Base-by-base conservation (phyloP, 164 flowering plant genomes). In the Stephania japonica region DNA sequence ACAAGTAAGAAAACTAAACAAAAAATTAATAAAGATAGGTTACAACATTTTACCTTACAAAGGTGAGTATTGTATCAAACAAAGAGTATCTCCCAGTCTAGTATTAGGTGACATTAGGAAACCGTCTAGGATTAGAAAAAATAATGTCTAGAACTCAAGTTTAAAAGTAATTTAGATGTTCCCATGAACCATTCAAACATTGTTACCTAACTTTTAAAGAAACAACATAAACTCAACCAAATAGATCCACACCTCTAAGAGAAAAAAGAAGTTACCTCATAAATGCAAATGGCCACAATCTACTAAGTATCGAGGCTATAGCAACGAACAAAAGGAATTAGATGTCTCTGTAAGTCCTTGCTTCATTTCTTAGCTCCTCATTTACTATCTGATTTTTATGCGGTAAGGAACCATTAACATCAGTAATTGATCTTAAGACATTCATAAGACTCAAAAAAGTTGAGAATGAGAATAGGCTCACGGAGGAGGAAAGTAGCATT, bases 321-420 rank as follows among this genome's bases (percentile, higher is more conserved):
- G 80, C 93, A 96, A 78, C 93, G 98, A 77, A 96, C 94, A 82
- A 96, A 93, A 67, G 99, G 99, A 97, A 96, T 91, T 78, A 96
- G 76, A 82, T 81, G 79, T 93, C 99, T 74, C 88, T 85, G 75
- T 96, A 96, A 38, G 97, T 91, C 56, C 76, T 86, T 71, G 97
- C 97, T 79, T 96, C 99, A 53, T 86, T 90, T 98, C 98, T 90
- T 7, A 96, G 89, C 81, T 96, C 95, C 78, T 91, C 92, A 79
- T 96, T 96, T 72, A 96, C 99, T 81, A 90, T 80, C 72, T 88
- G 89, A 76, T 85, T 96, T 82, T 92, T 96, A 79, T 93, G 98
- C 99, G 93, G 90, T 83, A 76, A 78, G 18, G 72, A 42, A 75
- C 25, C 62, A 73, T 26, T 43, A 66, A 12, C 26, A 43, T 70